Evolutionary conservation across 2,329 filamentous ascomycete genomes (phyloP).

Genomic region (Alternaria tenuissima): DNA sequence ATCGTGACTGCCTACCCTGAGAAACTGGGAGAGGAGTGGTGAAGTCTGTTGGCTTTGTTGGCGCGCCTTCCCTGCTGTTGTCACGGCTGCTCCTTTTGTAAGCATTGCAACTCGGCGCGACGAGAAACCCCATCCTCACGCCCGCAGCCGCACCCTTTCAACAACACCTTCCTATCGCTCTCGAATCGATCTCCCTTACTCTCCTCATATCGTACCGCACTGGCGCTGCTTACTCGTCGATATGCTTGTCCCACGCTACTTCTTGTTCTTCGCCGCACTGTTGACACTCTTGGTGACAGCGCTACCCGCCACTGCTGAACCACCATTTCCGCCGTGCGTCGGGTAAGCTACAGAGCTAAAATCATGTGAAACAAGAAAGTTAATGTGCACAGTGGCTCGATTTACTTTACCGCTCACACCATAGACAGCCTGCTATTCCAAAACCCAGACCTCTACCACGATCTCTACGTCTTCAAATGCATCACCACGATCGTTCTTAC

Average conservation of each 20-base stretch:
- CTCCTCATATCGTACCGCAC: not conserved
- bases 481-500: constrained; percentile 38
- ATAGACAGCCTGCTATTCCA: constrained; percentile 39
- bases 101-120: not conserved
- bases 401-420: constrained; percentile 41
- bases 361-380: not conserved
- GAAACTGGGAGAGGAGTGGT: not conserved
- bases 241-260: constrained; percentile 2
- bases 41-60: not conserved
- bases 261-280: constrained; percentile 5
- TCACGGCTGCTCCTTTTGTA: constrained; percentile 8
- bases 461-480: constrained; percentile 39
- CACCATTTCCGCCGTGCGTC: constrained; percentile 15
- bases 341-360: constrained; percentile 3
- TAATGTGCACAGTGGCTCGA: constrained; percentile 31
- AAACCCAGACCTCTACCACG: constrained; percentile 40
- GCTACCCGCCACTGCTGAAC: not conserved
- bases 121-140: not conserved
- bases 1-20: not conserved
- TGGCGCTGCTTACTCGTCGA: not conserved
- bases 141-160: not conserved
- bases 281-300: not conserved
- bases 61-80: not conserved
- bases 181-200: not conserved
- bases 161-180: not conserved